Base-by-base conservation (phyloP, 164 flowering plant genomes). In the Kalanchoe fedtschenkoi region DNA sequence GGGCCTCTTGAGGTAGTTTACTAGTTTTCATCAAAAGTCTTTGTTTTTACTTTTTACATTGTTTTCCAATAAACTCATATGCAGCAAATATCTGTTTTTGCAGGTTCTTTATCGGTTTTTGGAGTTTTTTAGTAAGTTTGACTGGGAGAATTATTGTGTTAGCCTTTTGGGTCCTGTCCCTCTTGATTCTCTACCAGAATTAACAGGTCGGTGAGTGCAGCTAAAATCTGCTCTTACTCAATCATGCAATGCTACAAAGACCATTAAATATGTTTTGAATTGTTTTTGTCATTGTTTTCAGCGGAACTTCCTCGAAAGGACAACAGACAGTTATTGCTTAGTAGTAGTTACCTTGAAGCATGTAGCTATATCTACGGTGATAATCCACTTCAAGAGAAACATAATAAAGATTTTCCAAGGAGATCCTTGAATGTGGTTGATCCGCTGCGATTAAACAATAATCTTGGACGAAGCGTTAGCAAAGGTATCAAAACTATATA, bases 111-210 rank as follows among this genome's bases (percentile, higher is more conserved):
- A 83, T 70, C 93, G 96, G 46, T 93, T 93, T 76, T 76, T 93
- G 66, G 97, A 93, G 71, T 89, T 89, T 72, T 93, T 89, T 70
- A 93, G 98, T 68, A 89, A 83, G 72, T 93, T 89, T 77, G 98
- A 93, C 65, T 93, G 98, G 98, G 92, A 86, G 16, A 85, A 85
- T 66, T 93, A 81, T 73, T 86, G 97, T 78, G 82, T 93, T 63
- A 93, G 98, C 71, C 85, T 93, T 33, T 81, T 91, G 91, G 98
- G 98, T 63, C 98, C 98, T 58, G 89, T 93, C 34, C 88, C 85
- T 17, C 84, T 83, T 62, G 77, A 78, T 69, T 82, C 96, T 39
- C 92, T 93, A 57, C 92, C 97, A 43, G 87, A 86, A 66, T 77
- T 90, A 54, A 76, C 82, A 66, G 96, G 99, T 93, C 3, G 17